These are phyloP conservation scores for Fusarium veterinarium DNA, from an alignment of 2,329 filamentous ascomycete genomes.

Conservation along the genomic window DNA sequence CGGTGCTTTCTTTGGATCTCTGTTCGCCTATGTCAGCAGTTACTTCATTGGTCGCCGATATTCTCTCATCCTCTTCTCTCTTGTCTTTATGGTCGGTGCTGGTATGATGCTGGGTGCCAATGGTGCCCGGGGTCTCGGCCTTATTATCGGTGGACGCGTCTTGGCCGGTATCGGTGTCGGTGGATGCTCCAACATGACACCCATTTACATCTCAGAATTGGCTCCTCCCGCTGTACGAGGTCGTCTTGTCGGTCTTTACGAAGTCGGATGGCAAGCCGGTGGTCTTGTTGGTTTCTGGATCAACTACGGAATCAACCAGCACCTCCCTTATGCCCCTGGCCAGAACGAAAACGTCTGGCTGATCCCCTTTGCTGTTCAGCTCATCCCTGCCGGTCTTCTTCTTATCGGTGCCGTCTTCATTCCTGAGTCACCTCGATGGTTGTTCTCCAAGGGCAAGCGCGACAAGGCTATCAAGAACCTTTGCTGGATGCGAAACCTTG, in stretches of 20 bases:
- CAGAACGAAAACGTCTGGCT: constrained; percentile 64
- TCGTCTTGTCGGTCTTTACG: constrained; percentile 73
- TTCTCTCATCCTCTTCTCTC: constrained; percentile 69
- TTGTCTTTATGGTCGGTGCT: constrained; percentile 76
- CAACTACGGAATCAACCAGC: constrained; percentile 70
- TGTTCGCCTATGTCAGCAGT: constrained; percentile 73
- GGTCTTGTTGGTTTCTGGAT: constrained; percentile 74
- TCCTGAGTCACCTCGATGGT: constrained; percentile 75
- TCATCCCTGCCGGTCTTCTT: constrained; percentile 73
- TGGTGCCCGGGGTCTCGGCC: constrained; percentile 69
- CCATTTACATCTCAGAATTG: constrained; percentile 71
- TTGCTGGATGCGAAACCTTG: constrained; percentile 73
- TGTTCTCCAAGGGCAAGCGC: constrained; percentile 70
- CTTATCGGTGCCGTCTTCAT: constrained; percentile 70
- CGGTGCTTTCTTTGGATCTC: constrained; percentile 84
- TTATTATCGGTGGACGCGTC: constrained; percentile 71
- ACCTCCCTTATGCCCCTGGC: constrained; percentile 56
- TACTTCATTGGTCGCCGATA: constrained; percentile 75
- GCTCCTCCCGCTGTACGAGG: constrained; percentile 73
- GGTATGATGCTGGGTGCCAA: constrained; percentile 78
- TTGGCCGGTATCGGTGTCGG: constrained; percentile 73
- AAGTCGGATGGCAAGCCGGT: constrained; percentile 73
- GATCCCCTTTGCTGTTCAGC: constrained; percentile 73
- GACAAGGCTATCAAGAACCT: constrained; percentile 69
- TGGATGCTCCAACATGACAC: constrained; percentile 71